These are phyloP conservation scores for Pugionium cornutum DNA, from an alignment of 345 rosid species.

Conservation along the genomic window DNA sequence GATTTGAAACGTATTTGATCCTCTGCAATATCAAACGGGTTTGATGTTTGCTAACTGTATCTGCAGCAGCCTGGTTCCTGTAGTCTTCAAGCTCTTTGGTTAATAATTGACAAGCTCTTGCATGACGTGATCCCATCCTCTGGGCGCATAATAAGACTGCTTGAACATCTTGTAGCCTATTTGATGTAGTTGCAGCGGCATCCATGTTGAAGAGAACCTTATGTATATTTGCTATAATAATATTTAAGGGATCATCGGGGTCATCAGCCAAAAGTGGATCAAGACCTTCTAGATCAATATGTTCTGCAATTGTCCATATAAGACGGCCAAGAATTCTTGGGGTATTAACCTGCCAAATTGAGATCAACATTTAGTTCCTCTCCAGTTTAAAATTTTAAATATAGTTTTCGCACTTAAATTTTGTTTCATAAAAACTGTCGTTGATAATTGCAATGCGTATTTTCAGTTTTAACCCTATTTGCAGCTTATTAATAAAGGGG, in stretches of 20 bases:
- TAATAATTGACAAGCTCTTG: constrained; percentile 78
- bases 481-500: no score
- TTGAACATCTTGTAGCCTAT: constrained; percentile 92
- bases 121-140: constrained; percentile 82
- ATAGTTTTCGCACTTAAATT: no score
- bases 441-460: no score
- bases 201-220: constrained; percentile 86
- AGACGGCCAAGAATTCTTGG: constrained; percentile 76
- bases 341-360: constrained; percentile 66
- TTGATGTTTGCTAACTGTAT: constrained; percentile 95
- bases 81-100: constrained; percentile 95
- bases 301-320: constrained; percentile 91
- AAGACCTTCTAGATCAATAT: constrained; percentile 89
- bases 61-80: constrained; percentile 70
- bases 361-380: constrained; percentile 16
- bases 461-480: no score
- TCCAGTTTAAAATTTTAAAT: neutral
- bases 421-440: no score
- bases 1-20: constrained; percentile 69
- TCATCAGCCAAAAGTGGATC: constrained; percentile 99
- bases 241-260: constrained; percentile 90
- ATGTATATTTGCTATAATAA: constrained; percentile 74
- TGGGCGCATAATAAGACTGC: constrained; percentile 89
- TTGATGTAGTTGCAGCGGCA: constrained; percentile 71
- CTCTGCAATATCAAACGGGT: constrained; percentile 88